These are phyloP conservation scores for Starmerella kuoi DNA, from an alignment of 805 yeast species.

Conservation along the genomic window DNA sequence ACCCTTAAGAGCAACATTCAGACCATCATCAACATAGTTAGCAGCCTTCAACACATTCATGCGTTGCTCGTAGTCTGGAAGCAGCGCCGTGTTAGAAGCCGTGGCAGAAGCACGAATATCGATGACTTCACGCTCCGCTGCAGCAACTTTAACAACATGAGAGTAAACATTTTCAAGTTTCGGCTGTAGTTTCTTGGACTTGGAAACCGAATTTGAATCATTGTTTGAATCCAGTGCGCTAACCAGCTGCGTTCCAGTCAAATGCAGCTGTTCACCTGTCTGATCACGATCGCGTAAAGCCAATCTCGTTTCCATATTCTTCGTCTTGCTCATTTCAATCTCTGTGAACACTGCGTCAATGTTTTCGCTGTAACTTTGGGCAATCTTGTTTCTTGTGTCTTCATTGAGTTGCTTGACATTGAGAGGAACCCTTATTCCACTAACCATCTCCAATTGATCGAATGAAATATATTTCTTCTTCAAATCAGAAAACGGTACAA, in stretches of 20 bases:
- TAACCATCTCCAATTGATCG: neutral
- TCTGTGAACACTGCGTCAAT: slow-evolving; percentile 1
- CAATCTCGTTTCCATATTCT: slow-evolving; percentile 3
- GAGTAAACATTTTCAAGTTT: neutral
- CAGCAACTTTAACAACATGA: neutral
- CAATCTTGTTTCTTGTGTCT: neutral
- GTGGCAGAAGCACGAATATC: slow-evolving; percentile 42
- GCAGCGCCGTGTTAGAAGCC: slow-evolving; percentile 74
- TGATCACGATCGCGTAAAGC: slow-evolving; percentile 1
- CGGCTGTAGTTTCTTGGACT: neutral
- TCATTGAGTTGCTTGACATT: neutral
- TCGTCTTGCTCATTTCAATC: neutral
- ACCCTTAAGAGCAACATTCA: slow-evolving; percentile 53
- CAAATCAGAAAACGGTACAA: neutral
- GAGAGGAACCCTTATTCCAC: neutral
- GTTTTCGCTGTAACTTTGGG: neutral
- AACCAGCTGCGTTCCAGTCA: neutral
- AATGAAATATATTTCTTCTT: neutral
- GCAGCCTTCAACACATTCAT: slow-evolving; percentile 62
- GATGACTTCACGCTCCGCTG: slow-evolving; percentile 5
- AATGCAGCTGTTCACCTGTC: neutral
- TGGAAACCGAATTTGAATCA: neutral
- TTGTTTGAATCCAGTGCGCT: neutral
- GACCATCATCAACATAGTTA: slow-evolving; percentile 64
- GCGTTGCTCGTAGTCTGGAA: slow-evolving; percentile 91